Percentiles rank a stretch among this genome's conserved stretches.
These are phyloP conservation scores for Odontarrhena argentea DNA, from an alignment of 345 rosid genomes.

Conservation along the genomic window DNA sequence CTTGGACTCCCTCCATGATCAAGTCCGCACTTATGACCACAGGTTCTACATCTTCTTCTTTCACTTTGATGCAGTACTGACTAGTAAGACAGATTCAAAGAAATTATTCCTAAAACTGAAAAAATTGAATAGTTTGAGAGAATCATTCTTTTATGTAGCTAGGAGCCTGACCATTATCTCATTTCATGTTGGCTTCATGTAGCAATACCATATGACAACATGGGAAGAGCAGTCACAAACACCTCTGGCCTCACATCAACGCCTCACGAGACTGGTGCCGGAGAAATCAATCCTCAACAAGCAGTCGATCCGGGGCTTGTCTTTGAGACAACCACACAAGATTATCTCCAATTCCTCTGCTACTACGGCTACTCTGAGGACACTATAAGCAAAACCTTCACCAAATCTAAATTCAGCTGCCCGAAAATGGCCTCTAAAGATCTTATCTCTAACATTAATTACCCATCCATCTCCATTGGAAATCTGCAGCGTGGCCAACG, in stretches of 20 bases:
- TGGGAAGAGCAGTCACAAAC: slow-evolving; percentile 50
- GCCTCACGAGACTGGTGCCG: slow-evolving; percentile 72
- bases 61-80: background rate
- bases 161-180: background rate
- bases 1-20: slow-evolving; percentile 73
- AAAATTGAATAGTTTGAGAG: background rate
- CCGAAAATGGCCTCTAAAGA: slow-evolving; percentile 37
- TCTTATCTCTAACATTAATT: slow-evolving; percentile 64
- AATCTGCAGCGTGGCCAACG: slow-evolving; percentile 43
- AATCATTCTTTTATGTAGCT: background rate
- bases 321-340: slow-evolving; percentile 57
- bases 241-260: slow-evolving; percentile 49
- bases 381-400: slow-evolving; percentile 48
- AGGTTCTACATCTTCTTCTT: slow-evolving; percentile 33
- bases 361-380: slow-evolving; percentile 58
- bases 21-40: slow-evolving; percentile 86
- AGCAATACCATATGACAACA: slow-evolving; percentile 58
- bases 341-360: slow-evolving; percentile 65
- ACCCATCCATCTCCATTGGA: slow-evolving; percentile 74
- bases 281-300: slow-evolving; percentile 60
- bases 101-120: background rate
- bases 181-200: slow-evolving; percentile 33
- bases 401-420: slow-evolving; percentile 54
- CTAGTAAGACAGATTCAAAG: too few species aligned
- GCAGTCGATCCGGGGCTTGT: slow-evolving; percentile 79